A percentile compares a stretch with the other conserved stretches of the same genome.
Conservation (phyloP, 768 basidiomycete species). For the Lentinula lateritia region DNA sequence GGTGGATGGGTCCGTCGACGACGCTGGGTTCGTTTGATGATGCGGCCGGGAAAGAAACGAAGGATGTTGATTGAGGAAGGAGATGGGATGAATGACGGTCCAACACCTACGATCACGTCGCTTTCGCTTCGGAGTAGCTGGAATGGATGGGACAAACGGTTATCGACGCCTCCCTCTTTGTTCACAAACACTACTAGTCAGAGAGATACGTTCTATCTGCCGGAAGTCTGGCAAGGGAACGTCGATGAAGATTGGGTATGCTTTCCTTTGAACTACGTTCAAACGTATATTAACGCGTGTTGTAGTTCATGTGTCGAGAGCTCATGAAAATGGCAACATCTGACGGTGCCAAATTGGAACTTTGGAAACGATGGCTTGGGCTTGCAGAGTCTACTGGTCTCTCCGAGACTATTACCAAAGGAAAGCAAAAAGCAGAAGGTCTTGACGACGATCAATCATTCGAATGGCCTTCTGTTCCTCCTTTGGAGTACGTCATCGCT, state of each 20-base stretch:
- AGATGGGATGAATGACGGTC: constrained; percentile 8
- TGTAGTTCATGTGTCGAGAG: constrained; percentile 31
- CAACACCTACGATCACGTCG: background rate
- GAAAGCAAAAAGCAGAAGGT: constrained; percentile 10
- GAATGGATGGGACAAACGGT: constrained; percentile 3
- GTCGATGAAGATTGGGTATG: constrained; percentile 51
- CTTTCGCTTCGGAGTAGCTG: background rate
- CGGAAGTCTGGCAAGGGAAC: constrained; percentile 51
- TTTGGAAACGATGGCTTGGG: constrained; percentile 73
- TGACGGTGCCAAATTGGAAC: constrained; percentile 71
- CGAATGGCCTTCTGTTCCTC: constrained; percentile 19
- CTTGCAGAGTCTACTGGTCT: constrained; percentile 14
- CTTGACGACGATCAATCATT: constrained; percentile 18
- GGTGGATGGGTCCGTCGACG: constrained; percentile 76
- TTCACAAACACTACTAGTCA: constrained; percentile 9
- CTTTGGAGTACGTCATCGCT: constrained; percentile 38
- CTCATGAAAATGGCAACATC: constrained; percentile 48
- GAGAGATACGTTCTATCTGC: constrained; percentile 14
- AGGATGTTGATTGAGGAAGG: constrained; percentile 11
- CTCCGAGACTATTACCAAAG: background rate
- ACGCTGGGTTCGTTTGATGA: constrained; percentile 83
- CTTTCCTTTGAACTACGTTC: background rate
- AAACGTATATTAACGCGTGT: background rate
- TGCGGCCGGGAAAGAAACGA: constrained; percentile 42
- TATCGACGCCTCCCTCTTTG: constrained; percentile 12